Evolutionary conservation across 2,329 filamentous ascomycete species (phyloP).

Genomic region (Pyricularia grisea): DNA sequence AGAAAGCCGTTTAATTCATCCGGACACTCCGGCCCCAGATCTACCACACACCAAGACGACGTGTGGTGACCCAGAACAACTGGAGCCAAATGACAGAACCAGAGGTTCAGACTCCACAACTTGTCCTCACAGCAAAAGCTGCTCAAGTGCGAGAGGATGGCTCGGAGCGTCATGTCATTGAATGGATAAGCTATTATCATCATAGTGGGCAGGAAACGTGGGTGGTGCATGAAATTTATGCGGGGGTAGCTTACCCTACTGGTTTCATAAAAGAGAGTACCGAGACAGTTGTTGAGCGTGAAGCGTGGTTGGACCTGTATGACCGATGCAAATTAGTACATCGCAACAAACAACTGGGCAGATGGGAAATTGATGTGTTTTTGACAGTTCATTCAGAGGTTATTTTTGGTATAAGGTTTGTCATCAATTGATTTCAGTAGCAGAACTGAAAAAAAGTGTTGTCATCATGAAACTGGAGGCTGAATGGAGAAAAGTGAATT

Average conservation of each 20-base stretch:
- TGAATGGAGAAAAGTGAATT: neutral
- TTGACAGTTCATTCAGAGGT: conserved; percentile 14
- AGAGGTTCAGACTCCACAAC: conserved; percentile 61
- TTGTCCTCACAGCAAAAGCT: conserved; percentile 47
- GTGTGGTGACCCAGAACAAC: conserved; percentile 36
- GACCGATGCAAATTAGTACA: neutral
- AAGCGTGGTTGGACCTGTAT: neutral
- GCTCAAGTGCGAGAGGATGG: conserved; percentile 65
- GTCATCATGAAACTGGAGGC: conserved; percentile 49
- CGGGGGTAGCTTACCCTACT: neutral
- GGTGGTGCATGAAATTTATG: neutral
- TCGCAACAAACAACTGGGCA: neutral
- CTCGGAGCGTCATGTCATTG: conserved; percentile 60
- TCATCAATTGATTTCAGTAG: conserved; percentile 63
- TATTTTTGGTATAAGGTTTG: conserved; percentile 56
- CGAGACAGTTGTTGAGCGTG: neutral
- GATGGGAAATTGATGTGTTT: neutral
- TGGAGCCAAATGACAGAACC: conserved; percentile 50
- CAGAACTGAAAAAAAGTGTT: conserved; percentile 59
- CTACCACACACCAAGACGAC: conserved; percentile 44
- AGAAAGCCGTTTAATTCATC: conserved; percentile 29
- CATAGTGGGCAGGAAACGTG: conserved; percentile 21
- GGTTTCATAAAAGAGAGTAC: neutral
- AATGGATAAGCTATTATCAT: conserved; percentile 70
- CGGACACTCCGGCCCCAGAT: conserved; percentile 21